These are phyloP conservation scores for Tulasnella sp. DNA, from an alignment of 768 basidiomycete species.

Conservation along the genomic window DNA sequence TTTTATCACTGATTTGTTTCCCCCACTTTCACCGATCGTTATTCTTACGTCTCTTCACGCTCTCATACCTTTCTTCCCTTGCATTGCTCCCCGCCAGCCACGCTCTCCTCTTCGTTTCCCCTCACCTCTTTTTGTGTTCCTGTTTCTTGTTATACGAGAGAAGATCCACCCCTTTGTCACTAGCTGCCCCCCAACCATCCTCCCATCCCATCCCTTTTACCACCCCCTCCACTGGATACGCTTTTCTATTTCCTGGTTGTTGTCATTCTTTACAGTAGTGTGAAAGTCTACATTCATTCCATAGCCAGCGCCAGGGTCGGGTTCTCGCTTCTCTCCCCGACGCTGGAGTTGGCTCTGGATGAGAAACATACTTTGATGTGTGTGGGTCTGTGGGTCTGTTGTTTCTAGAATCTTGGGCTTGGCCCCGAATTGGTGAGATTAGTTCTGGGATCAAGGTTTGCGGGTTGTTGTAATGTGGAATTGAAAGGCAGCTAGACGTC, in stretches of 20 bases:
- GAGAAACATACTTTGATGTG: not conserved
- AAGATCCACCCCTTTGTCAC: not conserved
- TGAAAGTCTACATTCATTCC: slow-evolving; percentile 1
- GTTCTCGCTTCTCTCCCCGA: slow-evolving; percentile 10
- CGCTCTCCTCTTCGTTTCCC: not conserved
- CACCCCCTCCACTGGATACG: not conserved
- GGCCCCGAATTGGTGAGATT: too few relatives aligned
- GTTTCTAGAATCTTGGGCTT: not conserved
- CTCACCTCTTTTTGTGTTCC: not conserved
- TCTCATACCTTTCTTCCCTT: not conserved
- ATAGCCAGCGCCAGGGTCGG: slow-evolving; percentile 8
- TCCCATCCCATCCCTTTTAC: not conserved
- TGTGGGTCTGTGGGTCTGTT: not conserved
- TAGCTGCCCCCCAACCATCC: not conserved
- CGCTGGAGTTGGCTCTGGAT: not conserved
- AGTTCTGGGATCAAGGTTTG: too few relatives aligned
- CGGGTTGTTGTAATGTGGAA: too few relatives aligned
- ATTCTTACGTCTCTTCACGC: not conserved
- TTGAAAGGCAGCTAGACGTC: too few relatives aligned
- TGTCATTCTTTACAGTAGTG: slow-evolving; percentile 6
- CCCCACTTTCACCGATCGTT: not conserved
- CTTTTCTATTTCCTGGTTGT: not conserved
- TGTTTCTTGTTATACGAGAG: not conserved
- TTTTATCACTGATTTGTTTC: not conserved
- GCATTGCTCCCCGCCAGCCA: not conserved